phyloP scores from a whole-genome alignment of 768 basidiomycete genomes.

The Mycena crocata region DNA sequence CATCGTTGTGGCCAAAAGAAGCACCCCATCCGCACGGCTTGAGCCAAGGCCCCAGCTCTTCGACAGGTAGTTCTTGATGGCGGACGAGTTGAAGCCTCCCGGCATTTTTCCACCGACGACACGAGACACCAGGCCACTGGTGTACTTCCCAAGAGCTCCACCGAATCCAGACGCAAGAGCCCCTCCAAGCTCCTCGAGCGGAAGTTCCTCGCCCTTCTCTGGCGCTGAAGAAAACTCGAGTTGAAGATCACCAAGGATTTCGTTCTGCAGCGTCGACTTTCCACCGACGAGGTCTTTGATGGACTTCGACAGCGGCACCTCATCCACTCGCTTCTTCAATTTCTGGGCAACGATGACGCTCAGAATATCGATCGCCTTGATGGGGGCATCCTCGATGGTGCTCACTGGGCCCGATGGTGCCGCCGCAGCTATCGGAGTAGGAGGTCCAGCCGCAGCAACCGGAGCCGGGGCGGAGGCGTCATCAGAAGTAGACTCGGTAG shows the following conservation, averaged over 20 bases:
- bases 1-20: slow-evolving; percentile 90
- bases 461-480: slow-evolving; percentile 44
- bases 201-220: slow-evolving; percentile 97
- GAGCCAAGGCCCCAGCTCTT: slow-evolving; percentile 98
- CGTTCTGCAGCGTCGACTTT: slow-evolving; percentile 98
- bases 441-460: slow-evolving; percentile 55
- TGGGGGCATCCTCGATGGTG: slow-evolving; percentile 88
- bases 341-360: slow-evolving; percentile 95
- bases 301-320: slow-evolving; percentile 90
- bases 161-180: slow-evolving; percentile 84
- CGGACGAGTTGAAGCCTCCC: slow-evolving; percentile 95
- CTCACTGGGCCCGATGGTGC: slow-evolving; percentile 73
- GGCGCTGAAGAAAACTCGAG: slow-evolving; percentile 95
- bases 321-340: slow-evolving; percentile 93
- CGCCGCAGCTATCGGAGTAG: slow-evolving; percentile 53
- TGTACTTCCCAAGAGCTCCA: slow-evolving; percentile 94
- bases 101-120: slow-evolving; percentile 98
- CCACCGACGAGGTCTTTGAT: slow-evolving; percentile 99
- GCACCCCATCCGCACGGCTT: slow-evolving; percentile 87
- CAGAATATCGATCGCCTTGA: slow-evolving; percentile 92
- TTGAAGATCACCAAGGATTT: slow-evolving; percentile 96
- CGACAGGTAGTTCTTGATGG: slow-evolving; percentile 88
- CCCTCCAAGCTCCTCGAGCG: slow-evolving; percentile 94
- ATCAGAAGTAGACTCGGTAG: slow-evolving; percentile 51
- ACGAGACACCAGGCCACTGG: slow-evolving; percentile 88